Evolutionary conservation across 129 eudicot genomes (phyloP).

Genomic region (Centaurea solstitialis): DNA sequence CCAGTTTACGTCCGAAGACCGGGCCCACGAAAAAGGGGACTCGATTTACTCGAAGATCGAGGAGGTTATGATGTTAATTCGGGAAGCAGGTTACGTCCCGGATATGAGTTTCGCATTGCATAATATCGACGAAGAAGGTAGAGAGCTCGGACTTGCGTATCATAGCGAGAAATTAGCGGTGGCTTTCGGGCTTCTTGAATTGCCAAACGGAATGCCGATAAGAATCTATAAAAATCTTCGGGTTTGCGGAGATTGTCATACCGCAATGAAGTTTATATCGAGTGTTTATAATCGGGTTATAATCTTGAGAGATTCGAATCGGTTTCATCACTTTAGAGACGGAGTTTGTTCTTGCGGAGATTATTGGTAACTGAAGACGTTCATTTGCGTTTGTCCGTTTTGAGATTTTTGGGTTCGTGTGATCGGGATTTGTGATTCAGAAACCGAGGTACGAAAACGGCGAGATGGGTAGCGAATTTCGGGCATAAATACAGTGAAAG

Average conservation of each 20-base stretch:
- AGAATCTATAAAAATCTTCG: slow-evolving; percentile 67
- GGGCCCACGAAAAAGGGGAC: slow-evolving; percentile 41
- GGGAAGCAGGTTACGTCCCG: slow-evolving; percentile 67
- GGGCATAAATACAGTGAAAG: not conserved
- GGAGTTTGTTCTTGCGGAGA: slow-evolving; percentile 76
- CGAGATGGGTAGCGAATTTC: not conserved
- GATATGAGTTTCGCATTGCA: slow-evolving; percentile 78
- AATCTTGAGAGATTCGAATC: slow-evolving; percentile 68
- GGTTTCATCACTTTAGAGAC: slow-evolving; percentile 77
- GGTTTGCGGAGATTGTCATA: slow-evolving; percentile 87
- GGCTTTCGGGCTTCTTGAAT: slow-evolving; percentile 66
- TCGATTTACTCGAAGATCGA: slow-evolving; percentile 58
- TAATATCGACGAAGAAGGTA: slow-evolving; percentile 72
- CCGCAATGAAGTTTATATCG: slow-evolving; percentile 73
- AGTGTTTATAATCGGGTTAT: slow-evolving; percentile 48
- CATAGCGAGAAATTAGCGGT: slow-evolving; percentile 87
- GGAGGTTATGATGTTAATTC: slow-evolving; percentile 53
- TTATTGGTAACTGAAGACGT: slow-evolving; percentile 48
- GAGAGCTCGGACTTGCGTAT: slow-evolving; percentile 69
- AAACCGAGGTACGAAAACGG: not conserved
- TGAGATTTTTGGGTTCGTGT: not conserved
- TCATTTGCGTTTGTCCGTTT: not conserved
- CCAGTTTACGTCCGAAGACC: slow-evolving; percentile 68
- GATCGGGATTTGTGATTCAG: not conserved
- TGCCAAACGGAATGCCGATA: slow-evolving; percentile 50